A percentile compares a stretch with the other conserved stretches of the same genome.
phyloP scores from a whole-genome alignment of 1,284 basidiomycete genomes.

The Marasmius fiardii region DNA sequence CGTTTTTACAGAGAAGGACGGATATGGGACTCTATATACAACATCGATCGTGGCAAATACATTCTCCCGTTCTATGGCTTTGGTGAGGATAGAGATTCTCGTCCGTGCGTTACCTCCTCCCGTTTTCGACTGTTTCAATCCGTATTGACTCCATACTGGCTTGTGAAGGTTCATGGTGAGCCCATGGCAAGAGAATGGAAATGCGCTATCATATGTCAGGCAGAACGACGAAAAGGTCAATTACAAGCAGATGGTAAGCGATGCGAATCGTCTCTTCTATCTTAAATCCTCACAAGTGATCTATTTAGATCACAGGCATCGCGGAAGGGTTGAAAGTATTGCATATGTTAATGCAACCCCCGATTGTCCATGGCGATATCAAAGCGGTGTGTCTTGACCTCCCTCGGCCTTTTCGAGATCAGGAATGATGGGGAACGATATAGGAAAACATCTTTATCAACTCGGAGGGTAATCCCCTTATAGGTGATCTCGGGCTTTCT shows the following conservation, averaged over 20 bases:
- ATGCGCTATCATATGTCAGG: slow-evolving; percentile 43
- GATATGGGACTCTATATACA: slow-evolving; percentile 51
- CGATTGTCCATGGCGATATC: slow-evolving; percentile 52
- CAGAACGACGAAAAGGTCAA: slow-evolving; percentile 31
- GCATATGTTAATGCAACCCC: slow-evolving; percentile 40
- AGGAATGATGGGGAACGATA: slow-evolving; percentile 14
- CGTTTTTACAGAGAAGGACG: slow-evolving; percentile 47
- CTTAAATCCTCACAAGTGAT: background rate
- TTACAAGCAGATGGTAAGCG: slow-evolving; percentile 37
- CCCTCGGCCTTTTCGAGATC: slow-evolving; percentile 18
- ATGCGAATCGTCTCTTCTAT: background rate
- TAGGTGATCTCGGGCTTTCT: slow-evolving; percentile 2
- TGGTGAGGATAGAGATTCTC: slow-evolving; percentile 47
- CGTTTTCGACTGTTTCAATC: no score
- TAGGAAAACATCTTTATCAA: slow-evolving; percentile 2
- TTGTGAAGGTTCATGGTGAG: slow-evolving; percentile 46
- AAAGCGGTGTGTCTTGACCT: slow-evolving; percentile 27
- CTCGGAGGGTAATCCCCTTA: background rate
- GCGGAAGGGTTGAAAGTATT: slow-evolving; percentile 44
- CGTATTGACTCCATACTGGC: background rate
- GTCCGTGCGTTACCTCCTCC: slow-evolving; percentile 34
- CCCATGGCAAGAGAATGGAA: slow-evolving; percentile 55
- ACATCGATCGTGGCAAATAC: slow-evolving; percentile 43
- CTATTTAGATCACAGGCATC: slow-evolving; percentile 37
- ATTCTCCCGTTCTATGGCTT: slow-evolving; percentile 56